A percentile compares a stretch with the other conserved stretches of the same genome.
phyloP scores from a whole-genome alignment of 768 basidiomycete genomes.

The Tricholoma matsutake region DNA sequence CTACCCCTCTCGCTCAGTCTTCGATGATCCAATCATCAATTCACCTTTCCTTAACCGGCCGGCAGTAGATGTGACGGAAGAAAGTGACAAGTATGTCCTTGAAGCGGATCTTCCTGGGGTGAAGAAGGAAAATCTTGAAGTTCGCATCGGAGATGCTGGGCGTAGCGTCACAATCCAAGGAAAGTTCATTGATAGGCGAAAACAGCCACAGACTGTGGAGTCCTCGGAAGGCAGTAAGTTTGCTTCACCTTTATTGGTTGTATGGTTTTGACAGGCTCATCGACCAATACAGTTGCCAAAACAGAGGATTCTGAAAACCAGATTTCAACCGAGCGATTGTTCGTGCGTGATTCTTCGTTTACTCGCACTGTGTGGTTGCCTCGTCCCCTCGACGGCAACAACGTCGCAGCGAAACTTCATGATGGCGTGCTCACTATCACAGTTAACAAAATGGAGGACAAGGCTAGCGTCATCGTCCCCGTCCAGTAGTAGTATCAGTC shows the following conservation, averaged over 20 bases:
- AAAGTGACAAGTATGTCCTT: constrained; percentile 60
- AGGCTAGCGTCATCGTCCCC: constrained; percentile 47
- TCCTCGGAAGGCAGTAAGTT: constrained; percentile 9
- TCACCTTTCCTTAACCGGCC: constrained; percentile 38
- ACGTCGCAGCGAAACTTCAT: constrained; percentile 59
- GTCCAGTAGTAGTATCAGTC: constrained; percentile 25
- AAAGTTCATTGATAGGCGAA: constrained; percentile 36
- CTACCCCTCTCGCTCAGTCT: constrained; percentile 23
- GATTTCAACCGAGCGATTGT: constrained; percentile 59
- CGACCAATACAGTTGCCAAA: constrained; percentile 21
- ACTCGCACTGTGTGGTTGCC: constrained; percentile 73
- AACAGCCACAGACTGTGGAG: constrained; percentile 10
- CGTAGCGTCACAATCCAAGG: constrained; percentile 74
- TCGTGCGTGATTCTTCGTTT: constrained; percentile 53
- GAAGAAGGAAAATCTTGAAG: constrained; percentile 70
- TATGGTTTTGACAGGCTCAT: not conserved
- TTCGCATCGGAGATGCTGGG: constrained; percentile 68
- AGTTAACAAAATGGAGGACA: constrained; percentile 59
- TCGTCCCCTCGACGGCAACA: constrained; percentile 52
- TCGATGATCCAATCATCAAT: constrained; percentile 51
- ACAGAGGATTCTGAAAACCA: constrained; percentile 35
- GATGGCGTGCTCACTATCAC: constrained; percentile 69
- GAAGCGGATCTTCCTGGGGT: constrained; percentile 81
- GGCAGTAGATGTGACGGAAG: constrained; percentile 66
- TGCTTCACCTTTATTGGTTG: not conserved